Evolutionary conservation across 129 eudicot genomes (phyloP).

Genomic region (Kitagawia praeruptora): DNA sequence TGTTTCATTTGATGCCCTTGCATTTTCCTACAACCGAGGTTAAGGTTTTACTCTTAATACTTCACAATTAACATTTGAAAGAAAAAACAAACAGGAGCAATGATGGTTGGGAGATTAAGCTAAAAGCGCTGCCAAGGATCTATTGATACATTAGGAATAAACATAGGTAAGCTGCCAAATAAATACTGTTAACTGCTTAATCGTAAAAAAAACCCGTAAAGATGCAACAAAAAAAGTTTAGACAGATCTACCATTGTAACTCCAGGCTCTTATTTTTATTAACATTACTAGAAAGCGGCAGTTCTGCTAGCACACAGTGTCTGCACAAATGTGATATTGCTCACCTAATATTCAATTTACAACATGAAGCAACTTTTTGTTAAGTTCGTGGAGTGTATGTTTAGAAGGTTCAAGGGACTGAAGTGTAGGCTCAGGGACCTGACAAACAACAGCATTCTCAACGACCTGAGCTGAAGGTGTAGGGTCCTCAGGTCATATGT

Average conservation of each 20-base stretch:
- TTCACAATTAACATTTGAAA: neutral
- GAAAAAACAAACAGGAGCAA: neutral
- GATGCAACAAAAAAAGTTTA: neutral
- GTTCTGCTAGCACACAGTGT: neutral
- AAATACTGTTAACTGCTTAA: neutral
- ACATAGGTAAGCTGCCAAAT: neutral
- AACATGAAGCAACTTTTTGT: neutral
- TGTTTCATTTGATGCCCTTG: constrained; percentile 34
- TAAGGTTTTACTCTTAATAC: neutral
- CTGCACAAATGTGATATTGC: neutral
- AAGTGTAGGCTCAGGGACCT: neutral
- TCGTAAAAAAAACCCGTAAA: neutral
- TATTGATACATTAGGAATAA: neutral
- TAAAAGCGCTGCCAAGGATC: neutral
- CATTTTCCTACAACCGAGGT: constrained; percentile 38
- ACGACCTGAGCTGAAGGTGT: neutral
- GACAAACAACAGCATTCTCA: neutral
- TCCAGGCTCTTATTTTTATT: neutral
- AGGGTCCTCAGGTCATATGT: neutral
- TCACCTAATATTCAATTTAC: neutral
- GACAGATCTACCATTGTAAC: neutral
- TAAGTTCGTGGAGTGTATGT: neutral
- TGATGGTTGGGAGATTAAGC: neutral
- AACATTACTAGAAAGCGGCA: neutral
- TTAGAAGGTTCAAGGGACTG: neutral